Conservation (phyloP, 495 filamentous ascomycete genomes). For the Penicillium pulvis region DNA sequence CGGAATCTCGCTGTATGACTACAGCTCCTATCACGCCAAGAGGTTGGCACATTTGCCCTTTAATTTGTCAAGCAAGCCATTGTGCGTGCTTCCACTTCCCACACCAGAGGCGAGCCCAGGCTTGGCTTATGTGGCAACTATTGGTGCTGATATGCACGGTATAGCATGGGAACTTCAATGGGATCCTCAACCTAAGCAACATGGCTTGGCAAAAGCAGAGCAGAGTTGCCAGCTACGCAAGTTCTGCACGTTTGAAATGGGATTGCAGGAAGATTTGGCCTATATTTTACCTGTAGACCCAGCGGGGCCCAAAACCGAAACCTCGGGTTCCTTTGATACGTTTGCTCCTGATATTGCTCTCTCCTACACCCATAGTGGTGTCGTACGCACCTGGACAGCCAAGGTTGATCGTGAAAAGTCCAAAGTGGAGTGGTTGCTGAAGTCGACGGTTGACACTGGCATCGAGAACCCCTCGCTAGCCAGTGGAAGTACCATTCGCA, state of each 20-base stretch:
- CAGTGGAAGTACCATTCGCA: conserved; percentile 84
- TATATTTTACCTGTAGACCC: conserved; percentile 91
- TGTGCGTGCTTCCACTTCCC: conserved; percentile 81
- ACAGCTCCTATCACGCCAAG: conserved; percentile 55
- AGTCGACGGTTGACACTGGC: conserved; percentile 80
- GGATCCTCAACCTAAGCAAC: conserved; percentile 18
- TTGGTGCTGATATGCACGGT: conserved; percentile 79
- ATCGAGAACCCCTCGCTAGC: conserved; percentile 73
- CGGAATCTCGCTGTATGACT: conserved; percentile 82
- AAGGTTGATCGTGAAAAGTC: conserved; percentile 59
- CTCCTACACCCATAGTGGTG: conserved; percentile 76
- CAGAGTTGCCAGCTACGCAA: conserved; percentile 53
- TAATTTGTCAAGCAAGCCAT: conserved; percentile 66
- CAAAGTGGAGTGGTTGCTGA: conserved; percentile 79
- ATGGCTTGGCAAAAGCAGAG: conserved; percentile 24
- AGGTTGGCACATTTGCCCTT: conserved; percentile 63
- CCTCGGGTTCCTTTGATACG: conserved; percentile 81
- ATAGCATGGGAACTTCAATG: conserved; percentile 81
- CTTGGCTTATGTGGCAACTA: conserved; percentile 70
- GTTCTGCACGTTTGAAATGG: conserved; percentile 73
- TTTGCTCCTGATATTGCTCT: conserved; percentile 89
- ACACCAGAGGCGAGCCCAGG: conserved; percentile 54
- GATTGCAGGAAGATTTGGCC: conserved; percentile 70
- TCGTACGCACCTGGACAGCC: conserved; percentile 85
- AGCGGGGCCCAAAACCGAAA: conserved; percentile 69